Conservation (phyloP, 768 basidiomycete genomes). For the Coprinopsis strossmayeri region DNA sequence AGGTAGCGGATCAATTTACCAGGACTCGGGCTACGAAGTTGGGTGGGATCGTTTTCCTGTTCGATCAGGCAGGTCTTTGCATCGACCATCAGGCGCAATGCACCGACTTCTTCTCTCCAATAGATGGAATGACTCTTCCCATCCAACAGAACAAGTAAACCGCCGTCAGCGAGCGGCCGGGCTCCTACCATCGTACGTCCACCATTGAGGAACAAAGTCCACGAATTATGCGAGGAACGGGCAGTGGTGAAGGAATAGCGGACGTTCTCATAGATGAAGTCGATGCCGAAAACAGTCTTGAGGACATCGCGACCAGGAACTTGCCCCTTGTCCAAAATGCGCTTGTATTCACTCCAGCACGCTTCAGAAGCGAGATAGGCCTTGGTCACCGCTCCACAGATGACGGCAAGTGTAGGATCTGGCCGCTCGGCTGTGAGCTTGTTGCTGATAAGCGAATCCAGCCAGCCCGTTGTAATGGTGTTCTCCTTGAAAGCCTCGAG, state of each 20-base stretch:
- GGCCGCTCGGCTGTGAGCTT: slow-evolving; percentile 97
- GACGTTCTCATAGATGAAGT: slow-evolving; percentile 95
- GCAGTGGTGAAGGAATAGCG: slow-evolving; percentile 96
- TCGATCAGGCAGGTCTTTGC: slow-evolving; percentile 97
- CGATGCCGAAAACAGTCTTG: slow-evolving; percentile 93
- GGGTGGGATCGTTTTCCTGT: slow-evolving; percentile 99
- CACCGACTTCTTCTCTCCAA: slow-evolving; percentile 97
- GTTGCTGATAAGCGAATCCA: slow-evolving; percentile 94
- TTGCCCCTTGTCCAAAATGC: slow-evolving; percentile 95
- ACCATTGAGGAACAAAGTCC: slow-evolving; percentile 96
- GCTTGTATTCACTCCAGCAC: slow-evolving; percentile 90
- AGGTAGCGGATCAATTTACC: slow-evolving; percentile 94
- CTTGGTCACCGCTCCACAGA: slow-evolving; percentile 95
- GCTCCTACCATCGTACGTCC: slow-evolving; percentile 89
- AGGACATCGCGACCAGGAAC: slow-evolving; percentile 91
- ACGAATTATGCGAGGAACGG: slow-evolving; percentile 79
- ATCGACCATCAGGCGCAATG: slow-evolving; percentile 88
- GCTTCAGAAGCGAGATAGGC: slow-evolving; percentile 86
- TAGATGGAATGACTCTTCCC: slow-evolving; percentile 96
- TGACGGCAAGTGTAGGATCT: slow-evolving; percentile 85
- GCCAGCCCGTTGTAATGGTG: slow-evolving; percentile 97
- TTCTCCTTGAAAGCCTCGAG: slow-evolving; percentile 95
- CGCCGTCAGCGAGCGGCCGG: slow-evolving; percentile 90
- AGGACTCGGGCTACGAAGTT: slow-evolving; percentile 90
- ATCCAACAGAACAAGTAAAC: slow-evolving; percentile 84